Evolutionary conservation across 1,284 basidiomycete species (phyloP), one percentile per base, ranked within the genome.

Genomic region (Porodaedalea pini): DNA sequence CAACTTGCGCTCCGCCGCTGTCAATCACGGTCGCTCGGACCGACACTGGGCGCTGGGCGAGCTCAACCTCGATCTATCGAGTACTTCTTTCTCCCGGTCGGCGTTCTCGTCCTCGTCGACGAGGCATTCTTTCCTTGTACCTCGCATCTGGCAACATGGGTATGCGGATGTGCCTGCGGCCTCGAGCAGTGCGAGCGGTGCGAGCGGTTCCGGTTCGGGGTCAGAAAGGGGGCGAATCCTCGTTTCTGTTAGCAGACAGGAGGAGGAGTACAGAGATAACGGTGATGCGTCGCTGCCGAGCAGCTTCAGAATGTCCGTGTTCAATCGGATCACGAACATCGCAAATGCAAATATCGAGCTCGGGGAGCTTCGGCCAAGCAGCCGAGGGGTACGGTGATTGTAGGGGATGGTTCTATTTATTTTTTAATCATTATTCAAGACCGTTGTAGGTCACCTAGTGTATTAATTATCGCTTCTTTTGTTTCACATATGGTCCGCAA

Each of bases 1-100:
- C 21, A 60, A 60, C 19, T 36, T 60, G 25, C 59, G 55, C 21
- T 41, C 31, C 17, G 34, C 31, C 7, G 48, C 45, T 13, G 36
- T 19, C 13, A 36, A 25, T 15, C 21, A 41, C n/a, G 36, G 47
- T 7, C 34, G 17, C 11, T 2, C 13, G 11, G 21, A 21, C 10
- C 17, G 13, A 11, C n/a, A 40, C 36, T 47, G 54, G 44, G 54
- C 54, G 13, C 37, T 49, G 13, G 44, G 54, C 32, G 44, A 48
- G 17, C 44, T 40, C 36, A 32, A 49, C 21, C 7, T 6, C 23
- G 15, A n/a, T 25, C n/a, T 17, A 2, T 17, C 34, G 21, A 25
- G 3, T 21, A 8, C 21, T 36, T n/a, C 34, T 8, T 17, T 43
- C n/a, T 27, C 45, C 10, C 45, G 45, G 45, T 15, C 45, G 45